Evolutionary conservation across 352 stramenopile genomes (phyloP).

Genomic region (Pythium monospermum): DNA sequence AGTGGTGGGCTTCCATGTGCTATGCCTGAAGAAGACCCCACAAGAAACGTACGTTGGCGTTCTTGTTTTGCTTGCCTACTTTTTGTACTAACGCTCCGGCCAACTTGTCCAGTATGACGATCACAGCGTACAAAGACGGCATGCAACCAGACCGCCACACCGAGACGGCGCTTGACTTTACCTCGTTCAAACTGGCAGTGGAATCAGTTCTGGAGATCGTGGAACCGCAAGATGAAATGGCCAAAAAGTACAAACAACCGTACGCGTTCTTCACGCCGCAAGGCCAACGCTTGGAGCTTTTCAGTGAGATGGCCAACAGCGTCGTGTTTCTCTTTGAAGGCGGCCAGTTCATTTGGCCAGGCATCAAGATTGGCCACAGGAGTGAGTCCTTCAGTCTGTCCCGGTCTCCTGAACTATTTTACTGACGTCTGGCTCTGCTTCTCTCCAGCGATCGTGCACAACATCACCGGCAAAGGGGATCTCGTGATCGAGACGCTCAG

Average conservation of each 20-base stretch:
- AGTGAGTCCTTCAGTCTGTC: slow-evolving; percentile 29
- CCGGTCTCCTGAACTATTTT: too few species aligned
- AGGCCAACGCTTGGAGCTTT: slow-evolving; percentile 31
- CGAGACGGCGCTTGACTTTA: slow-evolving; percentile 32
- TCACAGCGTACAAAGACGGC: slow-evolving; percentile 57
- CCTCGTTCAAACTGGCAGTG: slow-evolving; percentile 25
- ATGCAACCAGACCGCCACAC: slow-evolving; percentile 22
- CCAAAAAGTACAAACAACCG: slow-evolving; percentile 54
- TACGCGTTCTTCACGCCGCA: slow-evolving; percentile 53
- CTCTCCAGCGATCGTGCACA: slow-evolving; percentile 36
- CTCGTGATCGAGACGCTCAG: slow-evolving; percentile 48
- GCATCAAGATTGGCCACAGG: slow-evolving; percentile 53
- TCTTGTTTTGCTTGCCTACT: not conserved
- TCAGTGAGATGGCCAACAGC: slow-evolving; percentile 28
- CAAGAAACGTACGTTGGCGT: slow-evolving; percentile 31
- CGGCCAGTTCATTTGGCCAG: slow-evolving; percentile 69
- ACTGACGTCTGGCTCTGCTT: too few species aligned
- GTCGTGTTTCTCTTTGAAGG: slow-evolving; percentile 74
- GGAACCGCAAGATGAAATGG: slow-evolving; percentile 20
- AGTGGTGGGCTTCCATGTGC: slow-evolving; percentile 64
- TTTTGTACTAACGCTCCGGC: not conserved
- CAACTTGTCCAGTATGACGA: slow-evolving; percentile 20
- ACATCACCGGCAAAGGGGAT: slow-evolving; percentile 40
- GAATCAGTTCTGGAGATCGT: slow-evolving; percentile 36
- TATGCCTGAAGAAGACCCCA: slow-evolving; percentile 42